Base-by-base conservation (phyloP, 2,329 filamentous ascomycete genomes). In the Botryosphaeria dothidea region DNA sequence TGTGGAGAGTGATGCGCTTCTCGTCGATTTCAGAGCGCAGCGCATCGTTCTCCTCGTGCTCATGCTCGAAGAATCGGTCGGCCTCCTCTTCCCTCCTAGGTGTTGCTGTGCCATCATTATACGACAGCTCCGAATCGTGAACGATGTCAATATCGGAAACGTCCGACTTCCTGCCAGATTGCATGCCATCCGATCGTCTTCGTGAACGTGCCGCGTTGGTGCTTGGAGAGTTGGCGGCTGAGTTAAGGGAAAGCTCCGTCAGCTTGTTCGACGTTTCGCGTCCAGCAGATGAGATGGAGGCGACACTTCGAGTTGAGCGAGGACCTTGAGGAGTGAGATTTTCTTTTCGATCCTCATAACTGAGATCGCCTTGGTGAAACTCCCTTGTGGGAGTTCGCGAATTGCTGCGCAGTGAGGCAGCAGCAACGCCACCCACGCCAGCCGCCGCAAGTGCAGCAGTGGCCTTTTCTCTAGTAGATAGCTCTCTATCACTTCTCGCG, bases 251-350 rank as follows among this genome's bases (percentile, higher is more conserved):
- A 48, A 81, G 78, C 15, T 81, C 83, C 1, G 86, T 88, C 67
- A 72, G 73, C 66, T 83, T 81, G 34, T 80, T 80, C 6, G 80
- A 78, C 54, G 82, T 78, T 17, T 87, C 85, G 70, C 86, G 88
- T 31, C 84, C 85, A 1, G 86, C 82, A 0, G 90, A 90, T 1
- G 89, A 88, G 29, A 88, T 80, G 1, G 84, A 86, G 19, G 71
- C 73, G 19, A 68, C 71, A 67, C 76, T 78, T 31, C 56, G 56
- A 46, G 56, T 66, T 58, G 85, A 70, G 85, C 86, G 83, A 29
- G 76, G 68, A 81, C 79, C 25, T 4, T n/a, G 71, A 83, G 88
- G 62, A 29, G 73, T 15, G 56, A 62, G 4, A 67, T 64, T 23
- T 72, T 43, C 62, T 17, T 45, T 43, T 2, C 17, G 36, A 8